Percentiles rank a stretch among this genome's conserved stretches.
Conservation (phyloP, 1,284 basidiomycete genomes). For the Neolentinus lepideus region DNA sequence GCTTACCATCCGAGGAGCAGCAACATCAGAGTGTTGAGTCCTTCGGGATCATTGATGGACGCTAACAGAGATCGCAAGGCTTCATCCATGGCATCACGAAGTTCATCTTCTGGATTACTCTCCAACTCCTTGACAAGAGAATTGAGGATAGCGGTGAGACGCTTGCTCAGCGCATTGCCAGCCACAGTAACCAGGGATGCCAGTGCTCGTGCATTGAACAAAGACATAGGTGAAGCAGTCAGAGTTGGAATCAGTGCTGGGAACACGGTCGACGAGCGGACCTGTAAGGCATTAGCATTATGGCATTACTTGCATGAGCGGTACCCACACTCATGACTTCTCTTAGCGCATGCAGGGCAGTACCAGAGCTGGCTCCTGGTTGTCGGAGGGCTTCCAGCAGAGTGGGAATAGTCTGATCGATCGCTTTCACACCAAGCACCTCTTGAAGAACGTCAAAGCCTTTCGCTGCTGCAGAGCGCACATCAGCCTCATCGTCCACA, state of each 20-base stretch:
- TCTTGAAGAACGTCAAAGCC: constrained; percentile 95
- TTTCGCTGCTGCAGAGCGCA: constrained; percentile 89
- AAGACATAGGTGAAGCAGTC: constrained; percentile 84
- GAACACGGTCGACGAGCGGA: constrained; percentile 92
- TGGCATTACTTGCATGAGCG: constrained; percentile 1
- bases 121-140: constrained; percentile 66
- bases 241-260: constrained; percentile 96
- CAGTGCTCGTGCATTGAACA: constrained; percentile 94
- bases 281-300: constrained; percentile 33
- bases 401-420: constrained; percentile 96
- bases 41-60: constrained; percentile 80
- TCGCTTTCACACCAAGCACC: constrained; percentile 83
- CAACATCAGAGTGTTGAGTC: constrained; percentile 84
- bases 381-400: constrained; percentile 88
- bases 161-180: constrained; percentile 81
- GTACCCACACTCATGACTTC: constrained; percentile 88
- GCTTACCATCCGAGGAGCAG: constrained; percentile 82
- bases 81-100: constrained; percentile 67
- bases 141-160: constrained; percentile 70
- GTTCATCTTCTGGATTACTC: constrained; percentile 56
- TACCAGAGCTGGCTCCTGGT: constrained; percentile 87
- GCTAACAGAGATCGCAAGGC: constrained; percentile 68
- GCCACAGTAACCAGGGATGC: constrained; percentile 91
- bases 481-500: constrained; percentile 82
- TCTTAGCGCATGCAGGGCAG: constrained; percentile 88